Base-by-base conservation (phyloP, 768 basidiomycete species). In the Galerina marginata region DNA sequence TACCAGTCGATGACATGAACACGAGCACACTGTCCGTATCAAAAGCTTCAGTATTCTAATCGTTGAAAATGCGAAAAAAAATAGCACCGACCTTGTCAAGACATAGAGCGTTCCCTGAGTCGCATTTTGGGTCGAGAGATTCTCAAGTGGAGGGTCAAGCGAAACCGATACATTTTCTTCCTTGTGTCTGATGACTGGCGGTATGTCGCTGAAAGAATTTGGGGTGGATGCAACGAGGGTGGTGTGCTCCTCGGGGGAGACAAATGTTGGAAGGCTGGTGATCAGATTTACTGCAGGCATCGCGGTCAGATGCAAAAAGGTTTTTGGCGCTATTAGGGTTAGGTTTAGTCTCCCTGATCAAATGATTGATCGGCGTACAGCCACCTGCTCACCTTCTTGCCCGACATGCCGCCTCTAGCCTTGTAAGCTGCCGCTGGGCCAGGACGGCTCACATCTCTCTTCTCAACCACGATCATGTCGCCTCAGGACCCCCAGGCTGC, bases 121-220 rank as follows among this genome's bases (percentile, higher is more conserved):
- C 29, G 73, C 66, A 63, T 88, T 86, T 37, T 82, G 74, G 3
- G 76, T 67, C 11, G 82, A 71, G 69, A 93, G 89, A 3, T 79
- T 86, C 6, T 84, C 81, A 58, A 90, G 71, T 1, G 86, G 79
- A 14, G 95, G 94, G 58, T 92, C 88, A 43, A 96, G 77, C 0
- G 77, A 69, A 54, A 93, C 77, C 2, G 85, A 80, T 52, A 96
- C 91, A 67, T 85, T 81, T 1, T 88, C 83, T 68, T 95, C 85
- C 67, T 83, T 81, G 77, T 92, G 88, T 65, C 86, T 83, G 54
- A 96, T 78, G 57, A 95, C 80, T 1, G 96, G 89, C 1, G 91
- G 93, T 58, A 99, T 95, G 66, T 91, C 89, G 61, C 75, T 79
- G 76, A 98, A 97, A 0, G 93, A 92, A 1, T 81, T 69, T 1